These are phyloP conservation scores for Geotrichum phurueaensis DNA, from an alignment of 1,139 yeast species.

Conservation along the genomic window DNA sequence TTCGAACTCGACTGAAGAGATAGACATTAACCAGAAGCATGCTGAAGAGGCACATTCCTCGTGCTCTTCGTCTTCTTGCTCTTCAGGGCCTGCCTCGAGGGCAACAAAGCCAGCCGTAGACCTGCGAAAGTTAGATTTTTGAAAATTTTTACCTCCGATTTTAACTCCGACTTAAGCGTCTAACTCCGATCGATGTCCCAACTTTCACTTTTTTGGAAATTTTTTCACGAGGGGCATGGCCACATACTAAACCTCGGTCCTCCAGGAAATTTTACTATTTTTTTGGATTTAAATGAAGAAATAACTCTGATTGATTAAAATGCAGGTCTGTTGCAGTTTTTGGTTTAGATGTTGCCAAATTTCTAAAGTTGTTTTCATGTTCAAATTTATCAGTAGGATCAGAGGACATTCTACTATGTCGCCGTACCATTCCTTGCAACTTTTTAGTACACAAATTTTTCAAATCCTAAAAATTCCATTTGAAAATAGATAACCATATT, in stretches of 20 bases:
- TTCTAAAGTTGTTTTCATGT: too few species aligned
- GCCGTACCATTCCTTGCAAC: background rate
- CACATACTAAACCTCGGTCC: background rate
- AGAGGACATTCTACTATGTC: background rate
- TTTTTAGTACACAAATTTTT: background rate
- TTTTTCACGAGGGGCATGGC: background rate
- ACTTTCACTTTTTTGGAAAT: background rate
- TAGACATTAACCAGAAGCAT: constrained; percentile 2
- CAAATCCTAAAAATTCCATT: background rate
- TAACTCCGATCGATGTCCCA: background rate
- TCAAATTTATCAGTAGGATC: background rate
- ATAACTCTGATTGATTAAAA: too few species aligned
- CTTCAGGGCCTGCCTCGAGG: background rate
- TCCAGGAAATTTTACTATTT: too few species aligned
- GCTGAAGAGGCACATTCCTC: background rate
- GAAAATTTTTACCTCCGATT: background rate
- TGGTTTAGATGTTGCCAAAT: too few species aligned
- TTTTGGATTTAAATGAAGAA: too few species aligned
- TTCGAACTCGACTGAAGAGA: background rate
- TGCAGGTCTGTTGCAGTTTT: too few species aligned
- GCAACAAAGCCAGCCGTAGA: constrained; percentile 3
- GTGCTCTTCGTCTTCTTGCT: background rate
- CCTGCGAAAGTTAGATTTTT: constrained; percentile 10
- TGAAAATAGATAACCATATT: background rate
- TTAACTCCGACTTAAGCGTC: background rate